Evolutionary conservation across 129 eudicot species (phyloP), one percentile per base, ranked within the genome.

Genomic region (Cynara cardunculus): DNA sequence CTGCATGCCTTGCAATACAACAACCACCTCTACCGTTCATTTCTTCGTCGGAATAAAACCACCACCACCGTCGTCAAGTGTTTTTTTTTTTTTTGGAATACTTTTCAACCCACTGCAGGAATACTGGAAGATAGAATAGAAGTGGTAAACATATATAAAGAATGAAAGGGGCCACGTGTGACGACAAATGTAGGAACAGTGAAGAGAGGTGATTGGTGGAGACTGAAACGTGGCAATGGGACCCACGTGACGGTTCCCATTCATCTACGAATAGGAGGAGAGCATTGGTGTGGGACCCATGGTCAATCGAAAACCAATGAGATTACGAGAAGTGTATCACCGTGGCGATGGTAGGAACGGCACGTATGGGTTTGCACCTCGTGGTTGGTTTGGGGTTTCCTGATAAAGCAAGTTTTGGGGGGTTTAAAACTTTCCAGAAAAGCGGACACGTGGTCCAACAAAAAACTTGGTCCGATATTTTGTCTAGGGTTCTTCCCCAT

Each of bases 1-100:
- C 75, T 18, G 18, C 71, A 71, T 89, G 85, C 39, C 94, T 87
- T 0, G 96, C 90, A 56, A 90, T 82, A 85, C 97, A 92, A 80
- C 94, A 92, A 64, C 94, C 97, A 72, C 92, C 94, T 34, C 82
- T 82, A 25, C 87, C 81, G 61, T 65, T 87, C 90, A 79, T 93
- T 39, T 64, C 46, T 5, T 49, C 26, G 73, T 64, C 74, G 34
- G 28, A 53, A 68, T 0, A 0, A 56, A 56, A 16, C 1, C 78
- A 76, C 28, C 19, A 14, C 4, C 2, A 7, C 11, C 61, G 3
- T 26, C 37, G 61, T 71, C n/a, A 25, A 56, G 2, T 25, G 2
- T 7, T 37, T 41, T 12, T 9, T 3, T 37, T 64, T 13, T 46
- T 28, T 46, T 69, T 44, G 8, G 27, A 24, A 49, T 35, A 44